Conservation (phyloP, 208 protist species). For the Trypanosoma avium region DNA sequence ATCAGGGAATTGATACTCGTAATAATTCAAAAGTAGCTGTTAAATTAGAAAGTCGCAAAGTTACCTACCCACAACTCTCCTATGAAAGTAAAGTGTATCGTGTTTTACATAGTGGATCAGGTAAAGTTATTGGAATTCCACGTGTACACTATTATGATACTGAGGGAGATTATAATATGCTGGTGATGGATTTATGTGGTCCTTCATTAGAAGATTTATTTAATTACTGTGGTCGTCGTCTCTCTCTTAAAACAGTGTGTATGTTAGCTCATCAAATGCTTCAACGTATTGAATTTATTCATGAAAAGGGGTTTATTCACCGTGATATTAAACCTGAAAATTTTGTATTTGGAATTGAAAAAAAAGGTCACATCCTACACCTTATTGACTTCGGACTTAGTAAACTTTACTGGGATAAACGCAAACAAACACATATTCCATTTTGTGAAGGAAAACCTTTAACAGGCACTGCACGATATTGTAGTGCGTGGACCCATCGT, state of each 20-base stretch:
- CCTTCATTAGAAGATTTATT: slow-evolving; percentile 90
- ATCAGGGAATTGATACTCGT: slow-evolving; percentile 83
- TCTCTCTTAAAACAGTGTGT: slow-evolving; percentile 99
- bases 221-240: slow-evolving; percentile 91
- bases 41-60: slow-evolving; percentile 90
- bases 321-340: slow-evolving; percentile 93
- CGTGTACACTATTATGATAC: slow-evolving; percentile 94
- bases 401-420: slow-evolving; percentile 97
- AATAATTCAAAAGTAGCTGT: slow-evolving; percentile 55
- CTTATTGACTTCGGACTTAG: slow-evolving; percentile 99
- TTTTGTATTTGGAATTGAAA: slow-evolving; percentile 71
- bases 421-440: slow-evolving; percentile 96
- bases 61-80: slow-evolving; percentile 94
- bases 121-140: slow-evolving; percentile 89
- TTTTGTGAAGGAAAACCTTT: slow-evolving; percentile 98
- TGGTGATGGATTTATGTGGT: slow-evolving; percentile 92
- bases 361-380: slow-evolving; percentile 82
- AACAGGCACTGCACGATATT: slow-evolving; percentile 99
- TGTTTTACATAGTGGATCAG: slow-evolving; percentile 51
- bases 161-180: slow-evolving; percentile 97
- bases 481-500: slow-evolving; percentile 98
- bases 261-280: slow-evolving; percentile 99
- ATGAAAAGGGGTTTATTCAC: slow-evolving; percentile 81
- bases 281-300: slow-evolving; percentile 82
- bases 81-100: slow-evolving; percentile 95